Conservation (phyloP, 805 yeast genomes). For the Yueomyces sp. region DNA sequence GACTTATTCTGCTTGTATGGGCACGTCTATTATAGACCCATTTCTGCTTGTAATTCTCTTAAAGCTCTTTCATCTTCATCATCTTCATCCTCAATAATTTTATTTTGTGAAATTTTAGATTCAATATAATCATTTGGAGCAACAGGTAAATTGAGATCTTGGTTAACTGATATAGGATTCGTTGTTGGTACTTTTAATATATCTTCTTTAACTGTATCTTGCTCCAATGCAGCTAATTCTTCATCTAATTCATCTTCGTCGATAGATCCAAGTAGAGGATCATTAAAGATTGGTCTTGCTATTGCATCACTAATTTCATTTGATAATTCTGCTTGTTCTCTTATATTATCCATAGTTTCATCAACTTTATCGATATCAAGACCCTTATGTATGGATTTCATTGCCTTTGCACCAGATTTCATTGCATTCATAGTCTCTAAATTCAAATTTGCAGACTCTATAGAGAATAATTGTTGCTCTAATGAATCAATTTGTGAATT, state of each 20-base stretch:
- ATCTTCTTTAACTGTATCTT: slow-evolving; percentile 33
- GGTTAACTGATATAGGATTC: background rate
- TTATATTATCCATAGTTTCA: slow-evolving; percentile 92
- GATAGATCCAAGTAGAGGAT: slow-evolving; percentile 30
- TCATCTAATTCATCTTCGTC: slow-evolving; percentile 93
- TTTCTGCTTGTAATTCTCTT: slow-evolving; percentile 70
- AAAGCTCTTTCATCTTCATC: slow-evolving; percentile 79
- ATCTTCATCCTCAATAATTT: slow-evolving; percentile 32
- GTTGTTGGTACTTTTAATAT: slow-evolving; percentile 26
- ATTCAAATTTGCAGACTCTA: slow-evolving; percentile 92
- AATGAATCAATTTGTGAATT: slow-evolving; percentile 81
- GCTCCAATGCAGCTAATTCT: slow-evolving; percentile 78
- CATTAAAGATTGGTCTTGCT: slow-evolving; percentile 75
- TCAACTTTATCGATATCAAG: slow-evolving; percentile 94
- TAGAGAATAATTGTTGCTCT: slow-evolving; percentile 79
- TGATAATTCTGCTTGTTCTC: slow-evolving; percentile 91
- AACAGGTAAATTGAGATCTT: slow-evolving; percentile 30
- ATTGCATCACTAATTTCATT: slow-evolving; percentile 95
- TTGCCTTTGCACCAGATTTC: slow-evolving; percentile 95
- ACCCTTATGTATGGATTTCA: slow-evolving; percentile 92
- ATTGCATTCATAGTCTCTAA: slow-evolving; percentile 97
- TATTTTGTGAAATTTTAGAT: background rate
- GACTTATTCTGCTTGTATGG: too few relatives aligned
- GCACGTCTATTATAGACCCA: slow-evolving; percentile 44
- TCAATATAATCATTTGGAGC: slow-evolving; percentile 28